A percentile compares a stretch with the other conserved stretches of the same genome.
These are phyloP conservation scores for Tolypocladium amazonense DNA, from an alignment of 2,329 filamentous ascomycete species.

Conservation along the genomic window DNA sequence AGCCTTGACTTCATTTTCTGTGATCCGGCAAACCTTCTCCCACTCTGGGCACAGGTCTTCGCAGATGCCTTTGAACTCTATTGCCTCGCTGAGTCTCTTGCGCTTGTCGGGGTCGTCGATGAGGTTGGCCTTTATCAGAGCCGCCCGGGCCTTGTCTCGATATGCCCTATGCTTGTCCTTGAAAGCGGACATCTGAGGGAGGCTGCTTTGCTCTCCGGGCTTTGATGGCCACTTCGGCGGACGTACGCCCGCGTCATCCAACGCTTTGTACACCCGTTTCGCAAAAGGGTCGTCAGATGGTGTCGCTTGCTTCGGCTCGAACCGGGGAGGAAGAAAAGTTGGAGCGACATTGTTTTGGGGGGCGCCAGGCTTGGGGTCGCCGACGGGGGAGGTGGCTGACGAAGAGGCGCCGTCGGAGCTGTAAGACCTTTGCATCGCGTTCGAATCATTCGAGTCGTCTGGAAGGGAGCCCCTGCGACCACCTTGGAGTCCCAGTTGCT, in stretches of 20 bases:
- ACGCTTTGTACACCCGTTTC: slow-evolving; percentile 38
- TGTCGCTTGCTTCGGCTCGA: slow-evolving; percentile 4
- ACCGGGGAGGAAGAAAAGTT: slow-evolving; percentile 10
- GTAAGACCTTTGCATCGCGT: slow-evolving; percentile 2
- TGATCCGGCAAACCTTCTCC: slow-evolving; percentile 52
- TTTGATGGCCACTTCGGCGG: slow-evolving; percentile 46
- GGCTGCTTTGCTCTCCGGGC: slow-evolving; percentile 40
- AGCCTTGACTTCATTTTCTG: slow-evolving; percentile 45
- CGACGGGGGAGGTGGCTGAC: not conserved
- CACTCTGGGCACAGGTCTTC: slow-evolving; percentile 62
- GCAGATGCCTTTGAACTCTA: slow-evolving; percentile 57
- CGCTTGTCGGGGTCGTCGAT: slow-evolving; percentile 56
- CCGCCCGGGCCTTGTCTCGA: slow-evolving; percentile 43
- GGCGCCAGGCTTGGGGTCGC: not conserved
- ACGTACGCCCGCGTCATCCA: slow-evolving; percentile 42
- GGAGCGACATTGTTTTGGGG: slow-evolving; percentile 8
- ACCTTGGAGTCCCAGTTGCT: slow-evolving; percentile 3
- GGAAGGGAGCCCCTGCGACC: slow-evolving; percentile 1
- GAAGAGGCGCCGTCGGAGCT: slow-evolving; percentile 6
- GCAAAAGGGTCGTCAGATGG: slow-evolving; percentile 30
- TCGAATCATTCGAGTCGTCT: not conserved
- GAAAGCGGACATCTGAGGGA: slow-evolving; percentile 41
- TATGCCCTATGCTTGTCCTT: slow-evolving; percentile 47
- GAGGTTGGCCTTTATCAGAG: slow-evolving; percentile 46
- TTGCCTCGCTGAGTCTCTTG: slow-evolving; percentile 51